Evolutionary conservation across 208 protist genomes (phyloP).

Genomic region (Acanthamoeba sp.): DNA sequence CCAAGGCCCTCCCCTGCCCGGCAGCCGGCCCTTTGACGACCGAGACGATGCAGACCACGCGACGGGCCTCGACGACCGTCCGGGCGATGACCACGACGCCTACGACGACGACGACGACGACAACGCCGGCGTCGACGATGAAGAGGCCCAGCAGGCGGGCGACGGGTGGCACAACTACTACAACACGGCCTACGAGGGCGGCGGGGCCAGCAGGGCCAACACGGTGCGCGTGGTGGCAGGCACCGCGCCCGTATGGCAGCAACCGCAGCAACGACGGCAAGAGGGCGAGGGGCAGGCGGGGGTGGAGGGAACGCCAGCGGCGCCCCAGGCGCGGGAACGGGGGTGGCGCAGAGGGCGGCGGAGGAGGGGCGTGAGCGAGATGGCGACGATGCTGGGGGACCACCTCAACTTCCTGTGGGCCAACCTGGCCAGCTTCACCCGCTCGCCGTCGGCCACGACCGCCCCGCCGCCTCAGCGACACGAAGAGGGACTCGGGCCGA

Average conservation of each 20-base stretch:
- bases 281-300: background rate
- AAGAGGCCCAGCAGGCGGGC: background rate
- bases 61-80: no score
- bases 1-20: background rate
- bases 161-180: background rate
- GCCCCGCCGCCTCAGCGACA: background rate
- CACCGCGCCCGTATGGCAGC: background rate
- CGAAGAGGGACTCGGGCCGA: no score
- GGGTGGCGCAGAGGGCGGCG: background rate
- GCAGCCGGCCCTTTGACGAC: background rate
- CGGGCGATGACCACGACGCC: no score
- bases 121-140: background rate
- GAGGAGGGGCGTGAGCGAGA: background rate
- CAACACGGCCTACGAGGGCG: background rate
- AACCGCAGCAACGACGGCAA: background rate
- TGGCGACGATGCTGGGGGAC: background rate
- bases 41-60: background rate
- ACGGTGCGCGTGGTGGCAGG: background rate
- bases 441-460: background rate
- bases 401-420: slow-evolving; percentile 41
- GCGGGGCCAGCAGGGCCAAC: background rate
- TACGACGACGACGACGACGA: background rate
- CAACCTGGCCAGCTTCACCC: slow-evolving; percentile 5
- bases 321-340: background rate
- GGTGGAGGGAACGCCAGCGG: background rate